Evolutionary conservation across 1,284 basidiomycete genomes (phyloP).

Genomic region (Moniliophthora roreri): DNA sequence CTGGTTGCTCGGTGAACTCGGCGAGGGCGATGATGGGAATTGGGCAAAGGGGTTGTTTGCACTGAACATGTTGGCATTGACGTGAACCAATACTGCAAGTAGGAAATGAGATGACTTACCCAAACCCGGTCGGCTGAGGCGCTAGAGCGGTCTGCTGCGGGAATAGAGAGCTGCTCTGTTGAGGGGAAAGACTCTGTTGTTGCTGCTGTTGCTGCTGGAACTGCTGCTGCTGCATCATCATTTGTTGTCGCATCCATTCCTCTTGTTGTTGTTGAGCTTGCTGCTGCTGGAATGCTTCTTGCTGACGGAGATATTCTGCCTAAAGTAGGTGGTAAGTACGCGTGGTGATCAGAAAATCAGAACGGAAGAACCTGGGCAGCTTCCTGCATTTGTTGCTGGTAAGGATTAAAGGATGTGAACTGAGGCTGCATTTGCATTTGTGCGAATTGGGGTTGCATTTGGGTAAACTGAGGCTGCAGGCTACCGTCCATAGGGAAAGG

Average conservation of each 20-base stretch:
- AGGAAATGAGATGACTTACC: constrained; percentile 33
- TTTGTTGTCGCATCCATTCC: constrained; percentile 69
- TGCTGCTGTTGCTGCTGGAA: constrained; percentile 57
- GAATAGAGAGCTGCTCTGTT: constrained; percentile 35
- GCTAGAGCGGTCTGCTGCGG: constrained; percentile 53
- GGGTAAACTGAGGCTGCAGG: constrained; percentile 55
- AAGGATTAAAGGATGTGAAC: constrained; percentile 90
- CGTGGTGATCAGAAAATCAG: constrained; percentile 5
- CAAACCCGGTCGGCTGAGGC: constrained; percentile 72
- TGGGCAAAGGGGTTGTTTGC: constrained; percentile 94
- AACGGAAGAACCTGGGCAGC: constrained; percentile 54
- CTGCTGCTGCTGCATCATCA: constrained; percentile 54
- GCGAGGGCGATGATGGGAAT: constrained; percentile 29
- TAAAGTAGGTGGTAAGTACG: constrained; percentile 24
- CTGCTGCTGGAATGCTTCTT: constrained; percentile 63
- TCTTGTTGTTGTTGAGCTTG: constrained; percentile 62
- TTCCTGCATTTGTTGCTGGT: constrained; percentile 91
- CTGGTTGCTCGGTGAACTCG: constrained; percentile 28
- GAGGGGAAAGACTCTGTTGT: constrained; percentile 36
- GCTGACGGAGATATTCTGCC: constrained; percentile 74
- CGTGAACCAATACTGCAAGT: background rate
- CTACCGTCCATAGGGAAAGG: constrained; percentile 66
- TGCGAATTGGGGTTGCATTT: constrained; percentile 70
- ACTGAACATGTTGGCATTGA: constrained; percentile 36
- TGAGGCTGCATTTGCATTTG: constrained; percentile 47